Conservation (phyloP, 441 rosid genomes). For the Rhodomyrtus psidioides region DNA sequence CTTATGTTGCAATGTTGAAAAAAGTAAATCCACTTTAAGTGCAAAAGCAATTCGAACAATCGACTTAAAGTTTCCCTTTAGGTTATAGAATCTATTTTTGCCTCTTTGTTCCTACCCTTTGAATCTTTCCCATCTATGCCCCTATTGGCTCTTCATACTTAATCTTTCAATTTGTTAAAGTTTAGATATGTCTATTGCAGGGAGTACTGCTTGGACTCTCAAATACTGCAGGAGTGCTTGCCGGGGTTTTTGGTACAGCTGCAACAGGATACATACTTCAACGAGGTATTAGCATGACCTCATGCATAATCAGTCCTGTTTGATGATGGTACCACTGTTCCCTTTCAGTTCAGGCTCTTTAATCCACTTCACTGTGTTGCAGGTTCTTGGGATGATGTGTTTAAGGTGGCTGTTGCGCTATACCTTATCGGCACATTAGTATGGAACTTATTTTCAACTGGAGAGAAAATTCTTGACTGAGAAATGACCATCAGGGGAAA, state of each 20-base stretch:
- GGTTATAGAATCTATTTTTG: neutral
- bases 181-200: conserved; percentile 31
- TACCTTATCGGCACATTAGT: conserved; percentile 84
- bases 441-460: conserved; percentile 95
- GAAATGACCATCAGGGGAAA: neutral
- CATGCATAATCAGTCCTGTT: neutral
- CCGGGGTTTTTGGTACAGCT: conserved; percentile 97
- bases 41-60: neutral
- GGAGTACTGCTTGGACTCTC: conserved; percentile 95
- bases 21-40: neutral
- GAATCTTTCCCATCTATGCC: neutral
- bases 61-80: neutral
- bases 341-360: neutral
- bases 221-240: conserved; percentile 96
- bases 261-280: conserved; percentile 96
- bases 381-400: conserved; percentile 98
- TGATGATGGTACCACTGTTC: neutral
- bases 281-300: conserved; percentile 40
- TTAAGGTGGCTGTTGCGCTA: conserved; percentile 77
- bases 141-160: neutral
- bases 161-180: neutral
- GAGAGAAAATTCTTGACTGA: conserved; percentile 86
- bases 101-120: neutral
- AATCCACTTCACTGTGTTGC: conserved; percentile 1
- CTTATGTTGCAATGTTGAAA: neutral